Conservation (phyloP, 441 rosid species). For the Metrosideros polymorpha region DNA sequence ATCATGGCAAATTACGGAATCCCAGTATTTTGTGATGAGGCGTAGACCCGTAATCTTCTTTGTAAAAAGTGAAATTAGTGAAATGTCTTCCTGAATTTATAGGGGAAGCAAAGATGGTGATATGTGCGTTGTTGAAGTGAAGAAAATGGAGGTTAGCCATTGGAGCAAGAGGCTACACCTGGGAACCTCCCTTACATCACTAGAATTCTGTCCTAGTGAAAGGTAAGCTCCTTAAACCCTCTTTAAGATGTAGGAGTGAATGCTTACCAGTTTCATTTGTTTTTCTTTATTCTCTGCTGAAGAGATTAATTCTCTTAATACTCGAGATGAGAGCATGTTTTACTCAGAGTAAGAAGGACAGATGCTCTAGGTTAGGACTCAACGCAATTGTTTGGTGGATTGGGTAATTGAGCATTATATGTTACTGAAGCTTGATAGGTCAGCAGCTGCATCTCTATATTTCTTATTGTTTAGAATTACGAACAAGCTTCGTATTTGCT, state of each 20-base stretch:
- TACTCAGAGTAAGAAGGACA: background rate
- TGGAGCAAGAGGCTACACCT: slow-evolving; percentile 86
- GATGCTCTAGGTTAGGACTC: background rate
- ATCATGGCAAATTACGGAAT: background rate
- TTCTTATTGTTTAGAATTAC: background rate
- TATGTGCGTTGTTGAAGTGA: slow-evolving; percentile 66
- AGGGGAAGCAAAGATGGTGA: slow-evolving; percentile 97
- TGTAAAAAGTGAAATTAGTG: background rate
- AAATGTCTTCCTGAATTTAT: background rate
- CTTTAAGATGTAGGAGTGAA: background rate
- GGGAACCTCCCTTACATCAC: slow-evolving; percentile 55
- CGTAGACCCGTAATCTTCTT: background rate
- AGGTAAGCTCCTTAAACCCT: slow-evolving; percentile 32
- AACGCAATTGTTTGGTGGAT: background rate
- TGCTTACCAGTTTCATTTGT: background rate
- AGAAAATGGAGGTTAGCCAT: slow-evolving; percentile 86
- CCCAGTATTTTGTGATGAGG: background rate
- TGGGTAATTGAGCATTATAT: background rate
- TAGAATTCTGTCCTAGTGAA: slow-evolving; percentile 80
- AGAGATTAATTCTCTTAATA: background rate
- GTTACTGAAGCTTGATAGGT: background rate
- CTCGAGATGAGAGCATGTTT: background rate
- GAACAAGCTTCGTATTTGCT: background rate
- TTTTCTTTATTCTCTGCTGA: background rate
- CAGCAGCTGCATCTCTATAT: background rate